Percentiles rank a stretch among this genome's conserved stretches.
Evolutionary conservation across 352 stramenopile genomes (phyloP).

Genomic region (Phytophthora vignae): DNA sequence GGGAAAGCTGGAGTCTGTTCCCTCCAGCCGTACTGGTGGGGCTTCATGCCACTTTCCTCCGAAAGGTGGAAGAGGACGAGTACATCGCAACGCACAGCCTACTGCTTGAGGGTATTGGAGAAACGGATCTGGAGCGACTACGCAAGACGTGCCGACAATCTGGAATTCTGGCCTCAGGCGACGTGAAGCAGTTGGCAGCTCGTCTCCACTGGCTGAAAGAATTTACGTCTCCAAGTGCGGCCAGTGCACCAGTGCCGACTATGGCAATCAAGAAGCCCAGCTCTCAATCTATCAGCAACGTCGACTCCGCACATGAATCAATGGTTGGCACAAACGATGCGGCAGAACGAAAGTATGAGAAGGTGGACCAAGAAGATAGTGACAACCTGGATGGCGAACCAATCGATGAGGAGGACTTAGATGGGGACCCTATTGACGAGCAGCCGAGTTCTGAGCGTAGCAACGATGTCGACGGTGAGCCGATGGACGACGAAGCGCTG

Average conservation of each 20-base stretch:
- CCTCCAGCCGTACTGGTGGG: conserved; percentile 78
- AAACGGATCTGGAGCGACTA: conserved; percentile 60
- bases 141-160: conserved; percentile 75
- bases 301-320: neutral
- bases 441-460: conserved; percentile 21
- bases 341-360: neutral
- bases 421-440: conserved; percentile 45
- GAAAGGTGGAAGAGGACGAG: conserved; percentile 72
- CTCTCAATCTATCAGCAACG: neutral
- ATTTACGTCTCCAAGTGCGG: conserved; percentile 60
- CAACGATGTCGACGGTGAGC: conserved; percentile 47
- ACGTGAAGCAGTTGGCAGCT: conserved; percentile 47
- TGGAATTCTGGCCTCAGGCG: conserved; percentile 64
- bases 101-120: conserved; percentile 26
- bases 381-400: conserved; percentile 42
- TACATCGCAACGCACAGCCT: conserved; percentile 35
- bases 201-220: conserved; percentile 75
- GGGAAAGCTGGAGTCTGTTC: conserved; percentile 86
- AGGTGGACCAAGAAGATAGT: conserved; percentile 6
- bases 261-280: conserved; percentile 7
- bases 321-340: neutral
- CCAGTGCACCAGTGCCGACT: conserved; percentile 5
- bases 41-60: conserved; percentile 81
- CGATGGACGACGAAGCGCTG: conserved; percentile 48
- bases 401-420: conserved; percentile 52